Percentiles rank a stretch among this genome's conserved stretches.
Conservation (phyloP, 2,329 filamentous ascomycete species). For the Trichoderma koningii region DNA sequence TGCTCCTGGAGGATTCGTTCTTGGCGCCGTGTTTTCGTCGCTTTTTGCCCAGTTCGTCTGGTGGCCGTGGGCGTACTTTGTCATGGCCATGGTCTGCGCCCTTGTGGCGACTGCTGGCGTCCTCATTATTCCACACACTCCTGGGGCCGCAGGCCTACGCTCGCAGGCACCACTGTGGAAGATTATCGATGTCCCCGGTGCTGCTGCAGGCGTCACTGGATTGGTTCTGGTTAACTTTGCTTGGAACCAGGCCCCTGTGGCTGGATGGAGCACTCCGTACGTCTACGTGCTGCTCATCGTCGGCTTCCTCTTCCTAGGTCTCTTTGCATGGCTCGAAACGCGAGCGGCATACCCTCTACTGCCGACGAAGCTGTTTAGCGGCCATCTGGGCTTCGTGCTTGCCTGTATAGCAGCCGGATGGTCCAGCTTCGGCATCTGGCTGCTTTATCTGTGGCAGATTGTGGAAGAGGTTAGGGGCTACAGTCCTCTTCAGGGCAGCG, state of each 20-base stretch:
- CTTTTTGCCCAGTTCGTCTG: constrained; percentile 35
- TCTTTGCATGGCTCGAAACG: constrained; percentile 57
- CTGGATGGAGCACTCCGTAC: constrained; percentile 57
- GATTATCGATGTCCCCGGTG: constrained; percentile 41
- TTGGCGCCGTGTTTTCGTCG: constrained; percentile 37
- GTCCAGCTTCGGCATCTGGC: constrained; percentile 52
- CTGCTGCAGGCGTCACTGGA: constrained; percentile 49
- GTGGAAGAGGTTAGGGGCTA: constrained; percentile 44
- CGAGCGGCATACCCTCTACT: constrained; percentile 11
- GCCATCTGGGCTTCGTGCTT: constrained; percentile 48
- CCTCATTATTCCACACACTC: constrained; percentile 36
- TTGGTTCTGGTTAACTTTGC: constrained; percentile 63
- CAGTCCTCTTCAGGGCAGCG: constrained; percentile 45
- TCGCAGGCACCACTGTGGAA: constrained; percentile 26
- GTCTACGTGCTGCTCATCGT: constrained; percentile 57
- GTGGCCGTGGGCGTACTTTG: constrained; percentile 51
- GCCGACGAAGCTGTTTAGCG: constrained; percentile 19
- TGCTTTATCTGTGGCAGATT: constrained; percentile 51
- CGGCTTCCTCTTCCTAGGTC: constrained; percentile 51
- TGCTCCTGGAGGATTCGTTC: constrained; percentile 38
- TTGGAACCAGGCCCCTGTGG: constrained; percentile 62
- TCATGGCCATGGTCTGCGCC: constrained; percentile 37
- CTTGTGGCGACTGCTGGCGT: constrained; percentile 34
- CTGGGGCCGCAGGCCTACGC: constrained; percentile 3
- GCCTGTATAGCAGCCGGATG: constrained; percentile 52